Conservation (phyloP, 2,329 filamentous ascomycete genomes). For the Plenodomus lindquistii region DNA sequence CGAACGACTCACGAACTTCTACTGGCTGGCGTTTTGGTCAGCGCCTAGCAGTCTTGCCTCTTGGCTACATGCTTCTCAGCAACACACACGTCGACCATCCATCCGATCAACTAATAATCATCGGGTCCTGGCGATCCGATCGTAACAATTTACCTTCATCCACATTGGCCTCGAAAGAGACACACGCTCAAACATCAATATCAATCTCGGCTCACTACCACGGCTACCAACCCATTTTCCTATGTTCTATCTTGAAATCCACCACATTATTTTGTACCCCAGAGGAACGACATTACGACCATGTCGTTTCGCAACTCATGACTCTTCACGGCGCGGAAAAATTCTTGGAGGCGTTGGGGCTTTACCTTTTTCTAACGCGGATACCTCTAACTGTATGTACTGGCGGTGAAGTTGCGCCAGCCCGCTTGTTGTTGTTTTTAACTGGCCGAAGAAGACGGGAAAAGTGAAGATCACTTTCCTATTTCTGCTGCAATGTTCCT, state of each 20-base stretch:
- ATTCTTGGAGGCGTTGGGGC: conserved; percentile 19
- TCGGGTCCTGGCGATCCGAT: conserved; percentile 44
- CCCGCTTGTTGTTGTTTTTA: conserved; percentile 23
- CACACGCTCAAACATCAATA: conserved; percentile 9
- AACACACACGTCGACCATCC: conserved; percentile 12
- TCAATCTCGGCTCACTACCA: conserved; percentile 5
- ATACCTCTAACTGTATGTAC: conserved; percentile 28
- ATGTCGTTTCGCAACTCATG: conserved; percentile 27
- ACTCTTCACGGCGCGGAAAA: conserved; percentile 33
- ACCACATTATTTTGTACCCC: conserved; percentile 8
- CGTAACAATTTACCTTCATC: conserved; percentile 28
- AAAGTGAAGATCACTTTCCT: conserved; percentile 9
- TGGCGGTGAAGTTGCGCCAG: conserved; percentile 18
- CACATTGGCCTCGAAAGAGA: conserved; percentile 13
- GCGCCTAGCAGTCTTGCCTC: conserved; percentile 14
- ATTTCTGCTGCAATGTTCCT: neutral
- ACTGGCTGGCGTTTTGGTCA: conserved; percentile 26
- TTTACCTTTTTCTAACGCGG: conserved; percentile 20
- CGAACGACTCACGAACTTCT: conserved; percentile 15
- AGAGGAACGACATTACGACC: conserved; percentile 29
- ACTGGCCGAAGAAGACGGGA: conserved; percentile 16
- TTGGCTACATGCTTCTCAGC: neutral
- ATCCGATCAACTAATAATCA: conserved; percentile 24
- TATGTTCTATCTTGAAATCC: conserved; percentile 21
- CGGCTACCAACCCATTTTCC: conserved; percentile 25